These are phyloP conservation scores for Oryza nivara DNA, from an alignment of 176 grass and related monocot species.

Conservation along the genomic window DNA sequence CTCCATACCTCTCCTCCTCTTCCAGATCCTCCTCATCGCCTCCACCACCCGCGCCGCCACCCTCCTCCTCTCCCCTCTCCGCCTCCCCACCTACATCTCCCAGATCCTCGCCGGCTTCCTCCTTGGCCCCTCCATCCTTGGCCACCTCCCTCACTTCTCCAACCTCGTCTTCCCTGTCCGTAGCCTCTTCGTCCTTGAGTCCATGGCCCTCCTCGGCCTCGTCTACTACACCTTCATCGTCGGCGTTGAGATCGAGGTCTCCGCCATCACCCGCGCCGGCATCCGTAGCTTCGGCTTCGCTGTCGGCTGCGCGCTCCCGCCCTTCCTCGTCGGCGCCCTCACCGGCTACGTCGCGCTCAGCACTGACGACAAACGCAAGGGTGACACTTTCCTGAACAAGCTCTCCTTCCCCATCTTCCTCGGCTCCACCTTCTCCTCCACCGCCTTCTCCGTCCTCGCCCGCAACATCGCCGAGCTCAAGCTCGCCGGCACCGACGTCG, in stretches of 20 bases:
- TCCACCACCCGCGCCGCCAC: conserved; percentile 42
- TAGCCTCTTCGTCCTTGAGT: conserved; percentile 70
- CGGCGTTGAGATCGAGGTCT: conserved; percentile 68
- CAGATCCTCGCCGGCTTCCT: conserved; percentile 63
- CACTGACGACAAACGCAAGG: not conserved
- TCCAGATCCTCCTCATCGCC: conserved; percentile 74
- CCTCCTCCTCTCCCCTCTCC: conserved; percentile 62
- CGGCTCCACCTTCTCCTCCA: conserved; percentile 57
- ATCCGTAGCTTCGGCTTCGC: conserved; percentile 58
- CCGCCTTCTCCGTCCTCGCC: conserved; percentile 71
- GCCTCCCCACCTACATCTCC: conserved; percentile 64
- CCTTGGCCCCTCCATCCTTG: conserved; percentile 70
- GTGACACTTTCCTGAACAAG: not conserved
- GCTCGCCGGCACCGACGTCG: conserved; percentile 55
- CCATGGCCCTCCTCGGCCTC: conserved; percentile 71
- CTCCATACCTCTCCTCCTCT: conserved; percentile 66
- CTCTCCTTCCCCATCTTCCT: conserved; percentile 66
- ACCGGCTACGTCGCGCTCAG: conserved; percentile 40
- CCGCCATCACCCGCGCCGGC: conserved; percentile 33
- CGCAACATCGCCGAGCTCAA: conserved; percentile 43
- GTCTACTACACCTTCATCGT: conserved; percentile 71
- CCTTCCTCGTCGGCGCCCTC: conserved; percentile 50
- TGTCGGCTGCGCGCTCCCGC: conserved; percentile 48
- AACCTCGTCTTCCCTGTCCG: conserved; percentile 51
- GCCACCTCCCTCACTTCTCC: conserved; percentile 45